These are phyloP conservation scores for Helichrysum umbraculigerum DNA, from an alignment of 129 eudicot genomes.

Conservation along the genomic window DNA sequence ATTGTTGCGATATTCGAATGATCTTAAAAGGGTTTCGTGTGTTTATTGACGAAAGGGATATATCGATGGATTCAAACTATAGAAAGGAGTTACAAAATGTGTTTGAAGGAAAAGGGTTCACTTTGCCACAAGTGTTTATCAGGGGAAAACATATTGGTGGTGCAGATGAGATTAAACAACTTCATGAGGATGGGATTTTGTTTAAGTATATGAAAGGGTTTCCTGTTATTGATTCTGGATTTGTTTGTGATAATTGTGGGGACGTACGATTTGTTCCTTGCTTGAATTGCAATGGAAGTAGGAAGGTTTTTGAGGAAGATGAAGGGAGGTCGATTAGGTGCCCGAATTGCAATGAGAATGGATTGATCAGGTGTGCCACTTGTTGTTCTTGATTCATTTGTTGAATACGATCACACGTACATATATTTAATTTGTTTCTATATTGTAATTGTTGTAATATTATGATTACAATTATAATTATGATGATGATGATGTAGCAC, in stretches of 20 bases:
- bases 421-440: slow-evolving; percentile 25
- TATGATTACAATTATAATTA: slow-evolving; percentile 10
- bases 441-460: slow-evolving; percentile 16
- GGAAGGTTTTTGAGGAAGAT: slow-evolving; percentile 75
- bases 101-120: slow-evolving; percentile 56
- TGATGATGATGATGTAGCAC: neutral
- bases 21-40: slow-evolving; percentile 83
- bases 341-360: slow-evolving; percentile 83
- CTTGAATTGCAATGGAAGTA: slow-evolving; percentile 74
- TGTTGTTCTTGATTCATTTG: slow-evolving; percentile 63
- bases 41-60: slow-evolving; percentile 78
- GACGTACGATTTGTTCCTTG: slow-evolving; percentile 87
- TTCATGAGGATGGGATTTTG: slow-evolving; percentile 74
- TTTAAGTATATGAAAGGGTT: slow-evolving; percentile 63
- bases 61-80: slow-evolving; percentile 82
- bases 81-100: slow-evolving; percentile 70
- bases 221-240: slow-evolving; percentile 48
- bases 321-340: slow-evolving; percentile 70
- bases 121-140: slow-evolving; percentile 76
- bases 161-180: slow-evolving; percentile 76
- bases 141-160: slow-evolving; percentile 73
- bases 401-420: slow-evolving; percentile 11
- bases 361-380: slow-evolving; percentile 69
- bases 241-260: slow-evolving; percentile 76
- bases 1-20: slow-evolving; percentile 72